These are phyloP conservation scores for Lentinula novae-zelandiae DNA, from an alignment of 1,284 basidiomycete genomes.

Conservation along the genomic window DNA sequence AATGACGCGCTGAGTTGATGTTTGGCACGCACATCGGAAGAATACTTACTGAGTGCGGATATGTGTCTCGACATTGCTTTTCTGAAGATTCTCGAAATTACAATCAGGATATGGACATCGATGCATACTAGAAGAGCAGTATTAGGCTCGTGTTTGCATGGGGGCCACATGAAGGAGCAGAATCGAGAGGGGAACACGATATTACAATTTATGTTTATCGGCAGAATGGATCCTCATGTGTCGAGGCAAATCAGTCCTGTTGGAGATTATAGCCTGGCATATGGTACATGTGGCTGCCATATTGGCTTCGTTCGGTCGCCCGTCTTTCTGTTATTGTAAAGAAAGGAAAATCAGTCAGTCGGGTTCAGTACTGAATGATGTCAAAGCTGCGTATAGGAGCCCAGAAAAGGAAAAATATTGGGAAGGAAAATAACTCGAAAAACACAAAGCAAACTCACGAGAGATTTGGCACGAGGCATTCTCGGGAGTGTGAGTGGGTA, in stretches of 20 bases:
- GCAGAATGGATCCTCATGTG: constrained; percentile 20
- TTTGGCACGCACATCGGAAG: neutral
- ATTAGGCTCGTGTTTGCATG: neutral
- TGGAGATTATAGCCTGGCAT: constrained; percentile 15
- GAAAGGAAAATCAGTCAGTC: constrained; percentile 18
- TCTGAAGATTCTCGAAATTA: constrained; percentile 19
- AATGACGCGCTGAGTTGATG: too few relatives aligned
- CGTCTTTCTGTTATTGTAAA: constrained; percentile 7
- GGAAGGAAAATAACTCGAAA: neutral
- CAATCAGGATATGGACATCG: constrained; percentile 19
- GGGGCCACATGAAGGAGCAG: neutral
- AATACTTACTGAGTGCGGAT: constrained; percentile 13
- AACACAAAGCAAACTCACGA: neutral
- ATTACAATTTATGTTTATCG: constrained; percentile 15
- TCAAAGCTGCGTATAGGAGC: neutral
- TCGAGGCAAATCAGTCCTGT: constrained; percentile 19
- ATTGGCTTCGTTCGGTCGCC: neutral
- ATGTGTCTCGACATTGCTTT: constrained; percentile 20
- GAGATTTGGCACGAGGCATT: neutral
- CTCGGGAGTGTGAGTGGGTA: neutral
- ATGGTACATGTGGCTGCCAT: constrained; percentile 10
- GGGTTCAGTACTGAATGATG: neutral
- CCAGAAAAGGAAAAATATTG: neutral
- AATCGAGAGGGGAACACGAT: neutral
- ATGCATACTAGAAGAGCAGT: constrained; percentile 16